These are phyloP conservation scores for Thielaviopsis populi DNA, from an alignment of 2,329 filamentous ascomycete genomes.

Conservation along the genomic window DNA sequence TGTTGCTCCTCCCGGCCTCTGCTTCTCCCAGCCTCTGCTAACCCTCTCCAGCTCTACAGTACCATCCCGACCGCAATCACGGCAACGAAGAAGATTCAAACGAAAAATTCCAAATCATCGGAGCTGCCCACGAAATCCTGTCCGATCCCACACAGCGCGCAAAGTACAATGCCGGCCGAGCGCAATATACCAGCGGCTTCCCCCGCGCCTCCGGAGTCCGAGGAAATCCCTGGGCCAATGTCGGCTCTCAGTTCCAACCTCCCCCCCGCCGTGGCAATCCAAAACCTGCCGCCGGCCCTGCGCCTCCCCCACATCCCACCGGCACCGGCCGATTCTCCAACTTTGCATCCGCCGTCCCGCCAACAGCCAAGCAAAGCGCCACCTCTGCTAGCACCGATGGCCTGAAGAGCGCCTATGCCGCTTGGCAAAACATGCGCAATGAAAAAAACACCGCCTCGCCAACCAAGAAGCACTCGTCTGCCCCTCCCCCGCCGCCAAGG, in stretches of 20 bases:
- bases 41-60: slow-evolving; percentile 51
- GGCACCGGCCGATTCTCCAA: slow-evolving; percentile 22
- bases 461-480: slow-evolving; percentile 20
- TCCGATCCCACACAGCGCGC: slow-evolving; percentile 35
- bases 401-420: slow-evolving; percentile 29
- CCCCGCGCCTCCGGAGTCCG: slow-evolving; percentile 38
- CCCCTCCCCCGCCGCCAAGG: slow-evolving; percentile 23
- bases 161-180: slow-evolving; percentile 36
- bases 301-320: slow-evolving; percentile 1
- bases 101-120: slow-evolving; percentile 71
- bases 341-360: slow-evolving; percentile 29
- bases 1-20: background rate
- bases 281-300: slow-evolving; percentile 1
- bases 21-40: background rate
- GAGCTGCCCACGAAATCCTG: slow-evolving; percentile 67
- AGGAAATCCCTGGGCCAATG: slow-evolving; percentile 43
- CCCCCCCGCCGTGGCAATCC: slow-evolving; percentile 31
- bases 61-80: slow-evolving; percentile 79
- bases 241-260: slow-evolving; percentile 33
- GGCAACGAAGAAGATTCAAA: slow-evolving; percentile 68
- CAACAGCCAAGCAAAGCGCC: slow-evolving; percentile 29
- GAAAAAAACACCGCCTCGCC: slow-evolving; percentile 8
- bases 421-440: slow-evolving; percentile 30
- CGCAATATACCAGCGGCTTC: slow-evolving; percentile 24
- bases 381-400: slow-evolving; percentile 24